Base-by-base conservation (phyloP, 768 basidiomycete genomes). In the Rhizopogon sp. region DNA sequence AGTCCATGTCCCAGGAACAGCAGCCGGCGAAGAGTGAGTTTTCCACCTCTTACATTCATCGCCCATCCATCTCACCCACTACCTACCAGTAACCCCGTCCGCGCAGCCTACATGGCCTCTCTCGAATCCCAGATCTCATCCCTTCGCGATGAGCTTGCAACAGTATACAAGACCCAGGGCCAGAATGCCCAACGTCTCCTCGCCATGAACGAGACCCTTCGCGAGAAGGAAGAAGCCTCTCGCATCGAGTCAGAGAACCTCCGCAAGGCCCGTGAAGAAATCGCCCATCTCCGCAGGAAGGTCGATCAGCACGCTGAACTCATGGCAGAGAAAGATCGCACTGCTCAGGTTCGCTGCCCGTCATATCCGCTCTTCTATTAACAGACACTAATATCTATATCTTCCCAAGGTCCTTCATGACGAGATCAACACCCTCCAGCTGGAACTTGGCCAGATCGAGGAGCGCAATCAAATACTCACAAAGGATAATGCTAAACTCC, bases 111-210 rank as follows among this genome's bases (percentile, higher is more conserved):
- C 70, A 84, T 95, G 70, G 76, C 86, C 1, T 97, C 96, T 17
- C 84, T 98, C 46, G 95, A 98, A 70, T 87, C 89, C 4, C 94
- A 98, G 66, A 90, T 98, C 69, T 92, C 93, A 2, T 86, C 90
- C 10, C 76, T 97, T 47, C 86, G 95, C 35, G 89, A 91, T 62
- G 96, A 98, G 69, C 79, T 98, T 49, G 92, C 95, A 3, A 91
- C 89, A 8, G 85, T 96, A 1, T 99, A 98, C 77, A 95, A 96
- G 70, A 91, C 93, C 0, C 95, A 98, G 59, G 90, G 92, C 4
- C 93, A 96, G 72, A 96, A 97, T 69, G 90, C 94, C 1, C 95
- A 97, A 68, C 82, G 93, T 39, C 81, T 96, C 7, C 78, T 99
- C 13, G 81, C 89, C 3, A 93, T 99, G 87, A 95, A 92, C 57